These are phyloP conservation scores for Elsinoe necatrix DNA, from an alignment of 2,329 filamentous ascomycete genomes.

Conservation along the genomic window DNA sequence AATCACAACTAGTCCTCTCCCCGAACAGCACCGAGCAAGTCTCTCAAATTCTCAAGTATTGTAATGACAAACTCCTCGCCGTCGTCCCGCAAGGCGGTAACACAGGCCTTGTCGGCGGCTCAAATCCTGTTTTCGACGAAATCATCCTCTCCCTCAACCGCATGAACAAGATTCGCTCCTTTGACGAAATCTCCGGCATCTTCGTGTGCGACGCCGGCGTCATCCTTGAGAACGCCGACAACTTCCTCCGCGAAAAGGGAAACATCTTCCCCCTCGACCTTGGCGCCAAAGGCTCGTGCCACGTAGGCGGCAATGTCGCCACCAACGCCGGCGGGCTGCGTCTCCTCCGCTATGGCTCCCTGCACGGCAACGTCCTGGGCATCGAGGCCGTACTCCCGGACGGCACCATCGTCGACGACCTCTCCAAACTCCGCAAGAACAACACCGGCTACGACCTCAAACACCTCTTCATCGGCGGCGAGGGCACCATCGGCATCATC, in stretches of 20 bases:
- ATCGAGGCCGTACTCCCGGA: slow-evolving; percentile 90
- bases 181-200: slow-evolving; percentile 86
- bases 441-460: slow-evolving; percentile 98
- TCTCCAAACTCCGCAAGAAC: slow-evolving; percentile 87
- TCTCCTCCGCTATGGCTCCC: slow-evolving; percentile 81
- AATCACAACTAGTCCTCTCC: slow-evolving; percentile 78
- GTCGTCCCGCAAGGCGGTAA: slow-evolving; percentile 97
- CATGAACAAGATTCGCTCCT: slow-evolving; percentile 85
- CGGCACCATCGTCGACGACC: slow-evolving; percentile 82
- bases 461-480: slow-evolving; percentile 90
- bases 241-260: slow-evolving; percentile 69
- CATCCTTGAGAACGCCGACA: slow-evolving; percentile 81
- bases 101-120: slow-evolving; percentile 89
- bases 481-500: slow-evolving; percentile 91
- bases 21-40: slow-evolving; percentile 79
- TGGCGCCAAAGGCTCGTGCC: slow-evolving; percentile 95
- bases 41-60: slow-evolving; percentile 85
- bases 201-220: slow-evolving; percentile 85
- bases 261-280: slow-evolving; percentile 94
- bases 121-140: slow-evolving; percentile 95
- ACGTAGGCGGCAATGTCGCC: slow-evolving; percentile 90
- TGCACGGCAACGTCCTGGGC: slow-evolving; percentile 88
- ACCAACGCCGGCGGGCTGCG: slow-evolving; percentile 92
- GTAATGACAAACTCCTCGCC: slow-evolving; percentile 83
- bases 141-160: slow-evolving; percentile 85